A percentile compares a stretch with the other conserved stretches of the same genome.
Conservation (phyloP, 2,329 filamentous ascomycete species). For the Alternaria triticina region DNA sequence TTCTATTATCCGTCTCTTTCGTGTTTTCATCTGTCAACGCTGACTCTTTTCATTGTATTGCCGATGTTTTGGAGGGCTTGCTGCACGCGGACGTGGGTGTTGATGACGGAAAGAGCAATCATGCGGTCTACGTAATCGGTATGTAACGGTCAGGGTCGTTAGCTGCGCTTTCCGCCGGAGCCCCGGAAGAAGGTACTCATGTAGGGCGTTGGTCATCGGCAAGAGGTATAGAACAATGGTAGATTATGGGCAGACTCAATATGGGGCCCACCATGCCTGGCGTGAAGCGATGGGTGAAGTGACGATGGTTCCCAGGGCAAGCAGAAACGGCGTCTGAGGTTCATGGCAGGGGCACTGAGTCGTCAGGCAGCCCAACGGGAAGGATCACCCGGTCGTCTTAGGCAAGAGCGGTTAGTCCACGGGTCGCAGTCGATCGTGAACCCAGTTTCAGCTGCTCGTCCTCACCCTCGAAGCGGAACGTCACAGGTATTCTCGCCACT, state of each 20-base stretch:
- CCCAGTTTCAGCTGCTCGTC: not conserved
- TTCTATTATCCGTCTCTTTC: not conserved
- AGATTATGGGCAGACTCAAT: not conserved
- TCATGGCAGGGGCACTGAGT: not conserved
- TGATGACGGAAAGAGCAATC: not conserved
- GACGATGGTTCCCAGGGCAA: not conserved
- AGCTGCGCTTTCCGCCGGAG: not conserved
- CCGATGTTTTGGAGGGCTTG: not conserved
- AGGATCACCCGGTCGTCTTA: not conserved
- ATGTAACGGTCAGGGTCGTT: not conserved
- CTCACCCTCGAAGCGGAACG: not conserved
- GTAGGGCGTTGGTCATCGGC: not conserved
- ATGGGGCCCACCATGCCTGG: not conserved
- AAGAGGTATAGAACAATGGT: not conserved
- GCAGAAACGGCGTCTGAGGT: not conserved
- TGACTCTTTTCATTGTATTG: not conserved
- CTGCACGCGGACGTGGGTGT: not conserved
- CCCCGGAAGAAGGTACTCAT: not conserved
- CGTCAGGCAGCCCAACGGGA: not conserved
- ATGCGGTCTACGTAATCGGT: not conserved
- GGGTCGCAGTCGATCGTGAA: not conserved
- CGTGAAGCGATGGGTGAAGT: not conserved
- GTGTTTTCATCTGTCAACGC: not conserved
- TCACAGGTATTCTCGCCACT: not conserved
- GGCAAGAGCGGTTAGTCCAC: constrained; percentile 1